phyloP scores from a whole-genome alignment of 192 early-diverging fungal genomes.

The Coemansia sp. region DNA sequence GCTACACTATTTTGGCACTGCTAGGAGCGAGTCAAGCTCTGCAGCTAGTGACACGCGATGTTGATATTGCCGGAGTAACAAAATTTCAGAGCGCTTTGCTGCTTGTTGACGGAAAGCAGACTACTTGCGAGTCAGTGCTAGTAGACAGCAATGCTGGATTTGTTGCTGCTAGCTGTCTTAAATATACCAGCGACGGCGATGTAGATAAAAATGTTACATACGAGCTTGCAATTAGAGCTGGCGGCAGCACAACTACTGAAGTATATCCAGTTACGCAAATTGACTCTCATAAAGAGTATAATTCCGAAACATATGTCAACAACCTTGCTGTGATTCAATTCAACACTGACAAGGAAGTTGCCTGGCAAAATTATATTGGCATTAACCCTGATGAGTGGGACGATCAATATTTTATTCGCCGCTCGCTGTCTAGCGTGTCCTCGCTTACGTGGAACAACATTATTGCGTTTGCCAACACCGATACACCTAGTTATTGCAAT shows the following conservation, averaged over 20 bases:
- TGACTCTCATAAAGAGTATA: conserved; percentile 26
- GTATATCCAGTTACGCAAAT: conserved; percentile 16
- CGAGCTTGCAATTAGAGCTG: conserved; percentile 19
- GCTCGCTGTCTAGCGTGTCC: conserved; percentile 15
- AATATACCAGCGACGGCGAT: conserved; percentile 10
- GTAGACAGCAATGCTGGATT: conserved; percentile 40
- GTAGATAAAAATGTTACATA: conserved; percentile 1
- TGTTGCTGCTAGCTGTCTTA: conserved; percentile 43
- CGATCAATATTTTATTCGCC: conserved; percentile 26
- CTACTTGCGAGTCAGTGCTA: conserved; percentile 38
- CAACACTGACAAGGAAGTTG: background rate
- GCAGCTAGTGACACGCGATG: conserved; percentile 16
- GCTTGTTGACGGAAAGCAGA: conserved; percentile 29
- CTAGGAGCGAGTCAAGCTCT: background rate
- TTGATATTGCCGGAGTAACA: conserved; percentile 12
- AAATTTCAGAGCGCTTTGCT: conserved; percentile 29
- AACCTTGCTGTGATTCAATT: conserved; percentile 47
- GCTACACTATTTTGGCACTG: conserved; percentile 5
- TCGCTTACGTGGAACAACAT: conserved; percentile 24
- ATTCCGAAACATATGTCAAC: conserved; percentile 23
- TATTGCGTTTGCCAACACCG: conserved; percentile 11
- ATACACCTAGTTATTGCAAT: conserved; percentile 27
- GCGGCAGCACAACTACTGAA: conserved; percentile 15
- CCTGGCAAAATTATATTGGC: conserved; percentile 37
- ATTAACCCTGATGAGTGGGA: conserved; percentile 35